Evolutionary conservation across 2,329 filamentous ascomycete genomes (phyloP), one percentile per base, ranked within the genome.

Genomic region (Ceratocystis cacaofunesta): DNA sequence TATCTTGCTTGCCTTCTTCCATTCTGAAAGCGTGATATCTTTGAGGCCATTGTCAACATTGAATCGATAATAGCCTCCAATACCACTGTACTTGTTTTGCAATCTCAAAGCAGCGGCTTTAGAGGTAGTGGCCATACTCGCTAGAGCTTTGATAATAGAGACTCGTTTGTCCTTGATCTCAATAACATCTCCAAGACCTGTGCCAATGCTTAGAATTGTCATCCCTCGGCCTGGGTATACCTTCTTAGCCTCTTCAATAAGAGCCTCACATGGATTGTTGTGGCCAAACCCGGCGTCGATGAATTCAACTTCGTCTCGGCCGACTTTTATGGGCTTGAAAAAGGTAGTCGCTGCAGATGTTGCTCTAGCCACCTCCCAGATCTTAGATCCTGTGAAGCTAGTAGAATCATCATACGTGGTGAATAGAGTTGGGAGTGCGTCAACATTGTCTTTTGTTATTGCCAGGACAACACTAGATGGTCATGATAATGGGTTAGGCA

Each of bases 191-290:
- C 70, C 69, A 7, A 71, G 67, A 1, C 71, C 71, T 0, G 72
- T 73, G 5, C 72, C 71, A 32, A 73, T 70, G 48, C 71, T 72
- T 1, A 72, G 68, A 28, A 72, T 44, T 12, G 63, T 69, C 25
- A 64, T 25, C 32, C 28, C 10, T 36, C 46, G 65, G 41, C 10
- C 58, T 8, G 71, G 71, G 52, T 71, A 73, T 55, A 69, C 67
- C 1, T 48, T 60, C 55, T 66, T 46, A 3, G 73, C 72, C 63
- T 73, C 72, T 4, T 69, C 63, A 7, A 74, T 70, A 12, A 74
- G 68, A 1, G 71, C 65, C 22, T 72, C 69, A 58, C 70, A 70
- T 28, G 73, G 73, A 57, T 75, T 75, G 64, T 74, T 74, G 46
- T 71, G 68, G 1, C 71, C 71, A 25, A 74, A 70, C 0, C 68